A percentile compares a stretch with the other conserved stretches of the same genome.
These are phyloP conservation scores for Saccharum hybrid DNA, from an alignment of 202 grass and related monocot species.

Conservation along the genomic window DNA sequence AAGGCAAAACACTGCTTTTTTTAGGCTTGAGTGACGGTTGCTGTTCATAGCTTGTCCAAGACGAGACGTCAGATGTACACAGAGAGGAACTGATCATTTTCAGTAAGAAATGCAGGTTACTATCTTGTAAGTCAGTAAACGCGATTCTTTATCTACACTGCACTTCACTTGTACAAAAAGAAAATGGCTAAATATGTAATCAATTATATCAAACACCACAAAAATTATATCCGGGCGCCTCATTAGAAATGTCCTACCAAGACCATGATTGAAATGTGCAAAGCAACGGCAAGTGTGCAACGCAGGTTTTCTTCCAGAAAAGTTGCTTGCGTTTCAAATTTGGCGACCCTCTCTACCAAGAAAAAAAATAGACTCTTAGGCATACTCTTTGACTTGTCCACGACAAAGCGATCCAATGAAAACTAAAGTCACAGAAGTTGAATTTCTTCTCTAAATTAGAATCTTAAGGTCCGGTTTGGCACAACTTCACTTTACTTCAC, in stretches of 20 bases:
- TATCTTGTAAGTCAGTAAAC: neutral
- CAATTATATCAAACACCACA: neutral
- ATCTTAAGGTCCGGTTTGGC: too few relatives aligned
- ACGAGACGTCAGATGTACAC: neutral
- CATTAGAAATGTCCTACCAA: neutral
- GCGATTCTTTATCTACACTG: neutral
- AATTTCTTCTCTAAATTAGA: too few relatives aligned
- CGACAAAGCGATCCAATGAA: neutral
- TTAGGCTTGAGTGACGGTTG: neutral
- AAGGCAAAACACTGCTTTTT: neutral
- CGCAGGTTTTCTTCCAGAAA: neutral
- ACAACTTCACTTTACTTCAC: too few relatives aligned
- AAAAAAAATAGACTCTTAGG: neutral
- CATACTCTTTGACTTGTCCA: neutral
- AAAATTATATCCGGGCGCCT: neutral
- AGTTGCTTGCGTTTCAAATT: neutral
- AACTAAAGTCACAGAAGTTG: neutral
- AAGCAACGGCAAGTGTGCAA: neutral
- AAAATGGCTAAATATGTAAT: neutral
- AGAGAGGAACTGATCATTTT: neutral
- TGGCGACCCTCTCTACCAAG: neutral
- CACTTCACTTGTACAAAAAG: neutral
- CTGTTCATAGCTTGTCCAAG: constrained; percentile 26
- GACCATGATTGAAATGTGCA: neutral
- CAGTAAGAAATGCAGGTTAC: neutral